phyloP scores from a whole-genome alignment of 1,139 yeast genomes.

The Suhomyces kunorum region DNA sequence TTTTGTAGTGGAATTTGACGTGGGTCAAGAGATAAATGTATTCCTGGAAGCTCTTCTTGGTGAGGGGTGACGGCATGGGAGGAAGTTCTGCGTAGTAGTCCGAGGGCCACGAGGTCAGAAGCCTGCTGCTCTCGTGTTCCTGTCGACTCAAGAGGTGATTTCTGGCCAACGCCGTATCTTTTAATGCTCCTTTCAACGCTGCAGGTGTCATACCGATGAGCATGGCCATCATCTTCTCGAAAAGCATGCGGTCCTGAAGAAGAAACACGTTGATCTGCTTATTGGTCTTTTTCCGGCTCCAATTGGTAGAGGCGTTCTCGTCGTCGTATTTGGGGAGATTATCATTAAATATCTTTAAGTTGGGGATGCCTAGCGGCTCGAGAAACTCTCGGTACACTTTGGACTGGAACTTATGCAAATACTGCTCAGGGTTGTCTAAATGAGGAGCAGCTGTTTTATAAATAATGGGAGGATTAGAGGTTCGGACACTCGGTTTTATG shows the following conservation, averaged over 20 bases:
- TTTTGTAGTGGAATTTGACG: slow-evolving; percentile 32
- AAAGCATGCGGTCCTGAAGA: slow-evolving; percentile 30
- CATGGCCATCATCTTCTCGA: slow-evolving; percentile 35
- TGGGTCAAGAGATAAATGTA: slow-evolving; percentile 44
- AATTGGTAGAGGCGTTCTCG: slow-evolving; percentile 27
- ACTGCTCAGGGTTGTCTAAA: slow-evolving; percentile 2
- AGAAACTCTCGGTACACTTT: slow-evolving; percentile 38
- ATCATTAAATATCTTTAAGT: slow-evolving; percentile 36
- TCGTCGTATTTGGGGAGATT: slow-evolving; percentile 25
- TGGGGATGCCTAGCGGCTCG: slow-evolving; percentile 36
- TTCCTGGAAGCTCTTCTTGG: slow-evolving; percentile 33
- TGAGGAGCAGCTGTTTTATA: background rate
- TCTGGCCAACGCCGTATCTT: slow-evolving; percentile 7
- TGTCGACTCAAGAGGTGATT: slow-evolving; percentile 11
- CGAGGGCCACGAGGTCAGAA: slow-evolving; percentile 9
- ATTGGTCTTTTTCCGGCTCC: slow-evolving; percentile 26
- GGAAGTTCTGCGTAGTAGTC: slow-evolving; percentile 36
- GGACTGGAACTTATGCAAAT: slow-evolving; percentile 20
- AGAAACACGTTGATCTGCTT: slow-evolving; percentile 25
- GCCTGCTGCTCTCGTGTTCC: slow-evolving; percentile 8
- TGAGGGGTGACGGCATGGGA: slow-evolving; percentile 31
- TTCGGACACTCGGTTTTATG: background rate
- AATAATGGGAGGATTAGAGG: background rate
- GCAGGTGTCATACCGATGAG: slow-evolving; percentile 39
- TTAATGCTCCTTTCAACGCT: slow-evolving; percentile 23